Evolutionary conservation across 345 rosid genomes (phyloP).

Genomic region (Firmiana major): DNA sequence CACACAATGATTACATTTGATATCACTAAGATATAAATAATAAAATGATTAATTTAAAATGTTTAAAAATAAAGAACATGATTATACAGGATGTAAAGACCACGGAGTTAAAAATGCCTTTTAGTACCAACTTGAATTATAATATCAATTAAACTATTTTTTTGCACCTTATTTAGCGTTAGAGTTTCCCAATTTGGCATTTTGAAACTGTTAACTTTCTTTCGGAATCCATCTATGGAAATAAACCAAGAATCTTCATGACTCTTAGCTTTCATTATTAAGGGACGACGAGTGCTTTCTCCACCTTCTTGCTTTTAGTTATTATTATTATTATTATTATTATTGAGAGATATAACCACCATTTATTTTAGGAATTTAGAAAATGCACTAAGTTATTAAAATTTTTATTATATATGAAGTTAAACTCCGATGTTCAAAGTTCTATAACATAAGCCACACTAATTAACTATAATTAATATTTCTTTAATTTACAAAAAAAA

Average conservation of each 20-base stretch:
- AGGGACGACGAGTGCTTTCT: constrained; percentile 1
- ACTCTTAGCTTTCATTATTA: constrained; percentile 11
- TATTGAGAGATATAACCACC: neutral
- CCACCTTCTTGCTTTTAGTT: neutral
- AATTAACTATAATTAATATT: too few relatives aligned
- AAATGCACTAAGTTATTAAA: neutral
- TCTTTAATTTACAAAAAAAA: too few relatives aligned
- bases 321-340: neutral
- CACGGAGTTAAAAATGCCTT: neutral
- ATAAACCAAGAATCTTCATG: constrained; percentile 12
- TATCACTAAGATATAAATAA: too few relatives aligned
- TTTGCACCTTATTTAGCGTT: neutral
- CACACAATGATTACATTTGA: too few relatives aligned
- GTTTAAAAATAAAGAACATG: too few relatives aligned
- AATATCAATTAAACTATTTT: constrained; percentile 5
- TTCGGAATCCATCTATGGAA: constrained; percentile 20
- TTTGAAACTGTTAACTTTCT: neutral
- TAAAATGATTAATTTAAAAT: too few relatives aligned
- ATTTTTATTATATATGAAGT: neutral
- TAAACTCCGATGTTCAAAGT: too few relatives aligned
- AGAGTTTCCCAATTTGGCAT: constrained; percentile 36
- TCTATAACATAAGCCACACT: too few relatives aligned
- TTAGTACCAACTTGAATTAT: constrained; percentile 7
- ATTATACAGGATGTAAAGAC: neutral
- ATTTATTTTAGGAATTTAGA: neutral